A percentile compares a stretch with the other conserved stretches of the same genome.
Conservation (phyloP, 768 basidiomycete species). For the Butyriboletus loyo region DNA sequence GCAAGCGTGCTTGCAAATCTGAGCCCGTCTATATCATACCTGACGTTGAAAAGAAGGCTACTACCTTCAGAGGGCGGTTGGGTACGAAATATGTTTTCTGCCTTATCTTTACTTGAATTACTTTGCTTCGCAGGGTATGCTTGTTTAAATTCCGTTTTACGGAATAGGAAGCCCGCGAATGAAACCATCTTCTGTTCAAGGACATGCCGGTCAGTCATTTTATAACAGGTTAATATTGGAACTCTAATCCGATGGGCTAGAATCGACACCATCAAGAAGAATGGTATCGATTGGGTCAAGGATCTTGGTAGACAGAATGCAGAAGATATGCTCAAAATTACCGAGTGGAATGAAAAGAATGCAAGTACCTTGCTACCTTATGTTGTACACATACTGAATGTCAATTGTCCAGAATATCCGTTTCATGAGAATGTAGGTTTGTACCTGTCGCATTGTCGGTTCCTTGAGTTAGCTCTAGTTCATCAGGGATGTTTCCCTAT, state of each 20-base stretch:
- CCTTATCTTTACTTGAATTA: background rate
- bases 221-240: background rate
- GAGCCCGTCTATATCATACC: constrained; percentile 67
- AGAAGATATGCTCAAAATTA: constrained; percentile 66
- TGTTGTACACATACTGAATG: background rate
- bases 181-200: constrained; percentile 74
- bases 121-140: constrained; percentile 55
- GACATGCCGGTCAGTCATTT: constrained; percentile 49
- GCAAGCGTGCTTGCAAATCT: constrained; percentile 32
- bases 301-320: constrained; percentile 75
- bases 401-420: constrained; percentile 51
- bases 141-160: constrained; percentile 80
- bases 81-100: constrained; percentile 32
- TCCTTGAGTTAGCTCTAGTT: constrained; percentile 30
- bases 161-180: constrained; percentile 62
- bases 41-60: constrained; percentile 61
- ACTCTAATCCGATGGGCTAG: constrained; percentile 32
- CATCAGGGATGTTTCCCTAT: constrained; percentile 92
- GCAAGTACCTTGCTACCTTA: constrained; percentile 31
- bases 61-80: constrained; percentile 67
- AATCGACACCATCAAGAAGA: constrained; percentile 73
- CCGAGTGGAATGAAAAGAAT: constrained; percentile 91
- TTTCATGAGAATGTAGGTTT: constrained; percentile 66
- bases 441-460: background rate
- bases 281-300: constrained; percentile 80